A percentile compares a stretch with the other conserved stretches of the same genome.
These are phyloP conservation scores for Lecanosticta acicola DNA, from an alignment of 2,329 filamentous ascomycete species.

Conservation along the genomic window DNA sequence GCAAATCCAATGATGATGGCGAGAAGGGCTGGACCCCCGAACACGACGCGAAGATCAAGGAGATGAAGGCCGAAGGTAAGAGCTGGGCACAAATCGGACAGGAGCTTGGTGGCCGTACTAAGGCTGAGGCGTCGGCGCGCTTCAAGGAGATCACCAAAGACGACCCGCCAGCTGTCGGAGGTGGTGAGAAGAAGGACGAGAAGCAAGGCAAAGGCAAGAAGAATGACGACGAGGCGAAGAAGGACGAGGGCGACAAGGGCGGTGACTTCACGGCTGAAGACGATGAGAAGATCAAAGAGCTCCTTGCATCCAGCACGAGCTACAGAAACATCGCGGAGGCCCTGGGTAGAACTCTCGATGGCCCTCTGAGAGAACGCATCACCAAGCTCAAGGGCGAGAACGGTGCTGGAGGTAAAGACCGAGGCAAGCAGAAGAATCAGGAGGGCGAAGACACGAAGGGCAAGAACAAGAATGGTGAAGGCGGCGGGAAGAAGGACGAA, in stretches of 20 bases:
- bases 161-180: neutral
- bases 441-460: conserved; percentile 4
- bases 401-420: conserved; percentile 1
- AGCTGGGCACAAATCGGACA: conserved; percentile 14
- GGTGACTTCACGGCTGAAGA: conserved; percentile 32
- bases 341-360: conserved; percentile 26
- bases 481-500: conserved; percentile 15
- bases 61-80: conserved; percentile 7
- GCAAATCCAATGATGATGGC: conserved; percentile 4
- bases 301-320: conserved; percentile 30
- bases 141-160: conserved; percentile 11
- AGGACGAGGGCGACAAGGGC: conserved; percentile 1
- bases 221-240: conserved; percentile 8
- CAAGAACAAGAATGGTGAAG: conserved; percentile 9
- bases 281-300: conserved; percentile 36
- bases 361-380: conserved; percentile 27
- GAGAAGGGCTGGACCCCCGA: conserved; percentile 28
- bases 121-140: conserved; percentile 7
- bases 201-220: conserved; percentile 6
- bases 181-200: neutral
- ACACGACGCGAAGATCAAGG: conserved; percentile 37
- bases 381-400: conserved; percentile 30
- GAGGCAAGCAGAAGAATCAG: conserved; percentile 4
- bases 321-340: conserved; percentile 32
- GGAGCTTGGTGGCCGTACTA: conserved; percentile 8